phyloP scores from a whole-genome alignment of 768 basidiomycete species.

The Pleurotus cornucopiae region DNA sequence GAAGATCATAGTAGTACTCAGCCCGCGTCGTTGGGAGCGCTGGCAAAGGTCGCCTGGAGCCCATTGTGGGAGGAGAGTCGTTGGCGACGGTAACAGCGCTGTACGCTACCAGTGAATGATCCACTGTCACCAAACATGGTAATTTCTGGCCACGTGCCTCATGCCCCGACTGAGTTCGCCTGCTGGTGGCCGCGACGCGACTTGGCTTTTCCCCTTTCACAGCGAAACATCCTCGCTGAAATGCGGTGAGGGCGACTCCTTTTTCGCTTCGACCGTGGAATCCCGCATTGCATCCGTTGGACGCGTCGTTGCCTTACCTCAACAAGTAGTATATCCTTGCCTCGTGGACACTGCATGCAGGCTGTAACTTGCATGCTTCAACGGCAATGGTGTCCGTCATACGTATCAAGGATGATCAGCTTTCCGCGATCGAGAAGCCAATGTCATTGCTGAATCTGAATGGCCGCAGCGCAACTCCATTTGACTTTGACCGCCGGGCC shows the following conservation, averaged over 20 bases:
- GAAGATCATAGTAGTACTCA: slow-evolving; percentile 23
- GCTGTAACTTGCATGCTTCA: not conserved
- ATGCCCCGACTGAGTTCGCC: not conserved
- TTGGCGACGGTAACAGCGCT: slow-evolving; percentile 4
- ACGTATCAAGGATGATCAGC: not conserved
- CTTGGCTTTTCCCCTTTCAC: not conserved
- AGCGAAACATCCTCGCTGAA: not conserved
- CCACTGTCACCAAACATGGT: slow-evolving; percentile 7
- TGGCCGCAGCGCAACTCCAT: too few species aligned
- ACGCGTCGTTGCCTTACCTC: not conserved
- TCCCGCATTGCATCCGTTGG: not conserved
- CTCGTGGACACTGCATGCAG: not conserved
- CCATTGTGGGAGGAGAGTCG: slow-evolving; percentile 13
- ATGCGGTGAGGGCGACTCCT: not conserved
- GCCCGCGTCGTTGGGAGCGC: slow-evolving; percentile 24
- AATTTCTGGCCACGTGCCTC: slow-evolving; percentile 2
- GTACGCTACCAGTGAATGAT: slow-evolving; percentile 2
- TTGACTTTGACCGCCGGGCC: too few species aligned
- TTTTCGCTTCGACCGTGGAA: not conserved
- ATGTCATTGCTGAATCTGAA: too few species aligned
- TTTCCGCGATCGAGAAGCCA: too few species aligned
- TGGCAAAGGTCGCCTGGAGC: slow-evolving; percentile 24
- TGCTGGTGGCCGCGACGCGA: not conserved
- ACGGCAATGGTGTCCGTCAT: not conserved
- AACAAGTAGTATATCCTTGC: not conserved